These are phyloP conservation scores for Dryas alaskensis DNA, from an alignment of 306 rosid species.

Conservation along the genomic window DNA sequence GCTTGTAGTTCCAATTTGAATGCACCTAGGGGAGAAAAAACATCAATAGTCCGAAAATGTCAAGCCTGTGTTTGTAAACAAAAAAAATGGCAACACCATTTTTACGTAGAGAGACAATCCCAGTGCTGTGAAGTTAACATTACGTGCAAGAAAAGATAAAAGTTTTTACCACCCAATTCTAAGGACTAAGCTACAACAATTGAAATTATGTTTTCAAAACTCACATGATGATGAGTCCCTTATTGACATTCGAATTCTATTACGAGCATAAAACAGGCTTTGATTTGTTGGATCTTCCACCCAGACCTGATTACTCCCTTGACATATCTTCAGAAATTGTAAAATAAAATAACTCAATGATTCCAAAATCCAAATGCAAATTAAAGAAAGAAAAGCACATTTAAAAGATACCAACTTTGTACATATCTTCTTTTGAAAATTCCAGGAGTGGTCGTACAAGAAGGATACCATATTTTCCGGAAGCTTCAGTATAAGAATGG, in stretches of 20 bases:
- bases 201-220: constrained; percentile 24
- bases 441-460: constrained; percentile 86
- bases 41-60: constrained; percentile 10
- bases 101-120: neutral
- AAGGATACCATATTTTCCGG: constrained; percentile 50
- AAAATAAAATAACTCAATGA: constrained; percentile 2
- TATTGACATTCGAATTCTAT: constrained; percentile 73
- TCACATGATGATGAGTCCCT: constrained; percentile 60
- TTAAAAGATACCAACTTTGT: constrained; percentile 26
- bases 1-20: constrained; percentile 76
- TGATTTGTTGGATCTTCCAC: constrained; percentile 94
- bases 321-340: constrained; percentile 60
- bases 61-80: constrained; percentile 18
- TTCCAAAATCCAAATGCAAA: constrained; percentile 5
- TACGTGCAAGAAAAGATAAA: neutral
- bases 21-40: constrained; percentile 35
- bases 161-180: neutral
- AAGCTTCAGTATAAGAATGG: constrained; percentile 32
- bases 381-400: constrained; percentile 6
- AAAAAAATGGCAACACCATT: constrained; percentile 7
- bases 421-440: constrained; percentile 81
- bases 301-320: constrained; percentile 61
- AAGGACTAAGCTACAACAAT: constrained; percentile 16
- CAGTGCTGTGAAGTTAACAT: neutral
- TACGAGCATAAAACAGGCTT: constrained; percentile 67